Evolutionary conservation across 805 yeast species (phyloP), one percentile per base, ranked within the genome.

Genomic region (Metschnikowia continentalis): DNA sequence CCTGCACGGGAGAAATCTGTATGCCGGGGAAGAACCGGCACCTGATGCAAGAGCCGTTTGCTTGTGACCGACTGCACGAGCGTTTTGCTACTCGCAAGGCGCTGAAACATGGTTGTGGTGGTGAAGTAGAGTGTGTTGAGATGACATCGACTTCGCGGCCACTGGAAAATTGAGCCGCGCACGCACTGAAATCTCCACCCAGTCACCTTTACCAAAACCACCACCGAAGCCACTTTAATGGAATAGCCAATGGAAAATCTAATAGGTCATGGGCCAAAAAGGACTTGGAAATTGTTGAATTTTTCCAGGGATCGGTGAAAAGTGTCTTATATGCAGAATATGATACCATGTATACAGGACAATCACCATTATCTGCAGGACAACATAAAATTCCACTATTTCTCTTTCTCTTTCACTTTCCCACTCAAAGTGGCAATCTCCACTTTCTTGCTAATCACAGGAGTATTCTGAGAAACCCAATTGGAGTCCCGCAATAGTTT

Each of bases 401-500:
- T 8, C 11, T 3, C 26, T 23, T 2, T 3, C 3, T 23, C 26
- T 26, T 26, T 8, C 11, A 26, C 5, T 26, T 8, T 1, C 30
- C 11, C 30, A 26, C 11, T 8, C 30, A 26, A 26, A 26, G 11
- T 6, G n/a, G 23, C 47, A 8, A 39, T 44, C 56, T 63, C 67
- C 20, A 54, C 52, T 19, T 44, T 53, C 4, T 59, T 50, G 32
- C 60, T 65, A n/a, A 70, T 56, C 23, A 79, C 71, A 0, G 85
- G 85, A 30, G 79, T 60, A 79, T 81, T 61, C 84, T 82, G 62
- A 78, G 91, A 65, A 77, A 97, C 63, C 82, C 83, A 52, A 76
- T 78, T 56, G 68, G 86, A 78, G 64, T 92, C 97, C 52, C 98
- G 75, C 47, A 92, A 68, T 38, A 79, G 59, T 37, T 68, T 67